Evolutionary conservation across 345 rosid species (phyloP).

Genomic region (Limnanthes douglasii): DNA sequence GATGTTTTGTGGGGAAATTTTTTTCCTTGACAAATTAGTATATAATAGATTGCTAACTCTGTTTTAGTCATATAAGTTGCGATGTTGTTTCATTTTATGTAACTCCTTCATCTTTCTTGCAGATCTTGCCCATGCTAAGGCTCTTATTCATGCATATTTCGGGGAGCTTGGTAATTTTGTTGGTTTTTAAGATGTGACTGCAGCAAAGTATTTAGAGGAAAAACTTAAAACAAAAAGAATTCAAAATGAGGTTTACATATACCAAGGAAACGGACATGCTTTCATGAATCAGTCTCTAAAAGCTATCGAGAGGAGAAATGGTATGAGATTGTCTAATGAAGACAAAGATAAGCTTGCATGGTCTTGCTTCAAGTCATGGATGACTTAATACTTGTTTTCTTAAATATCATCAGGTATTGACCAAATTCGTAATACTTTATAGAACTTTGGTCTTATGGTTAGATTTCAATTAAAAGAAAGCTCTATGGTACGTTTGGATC

Average conservation of each 20-base stretch:
- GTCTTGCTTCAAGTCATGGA: constrained; percentile 84
- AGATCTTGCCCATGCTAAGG: constrained; percentile 68
- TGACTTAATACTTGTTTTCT: constrained; percentile 25
- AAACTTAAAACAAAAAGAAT: constrained; percentile 64
- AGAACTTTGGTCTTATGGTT: too few species aligned
- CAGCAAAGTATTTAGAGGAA: constrained; percentile 81
- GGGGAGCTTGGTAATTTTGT: constrained; percentile 79
- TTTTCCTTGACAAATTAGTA: too few species aligned
- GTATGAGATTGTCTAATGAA: constrained; percentile 76
- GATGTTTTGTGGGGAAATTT: too few species aligned
- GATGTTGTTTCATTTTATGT: constrained; percentile 86
- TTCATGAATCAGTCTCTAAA: constrained; percentile 75
- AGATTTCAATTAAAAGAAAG: too few species aligned
- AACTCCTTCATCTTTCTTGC: constrained; percentile 70
- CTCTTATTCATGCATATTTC: constrained; percentile 81
- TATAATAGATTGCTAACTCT: constrained; percentile 90
- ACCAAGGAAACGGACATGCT: constrained; percentile 62
- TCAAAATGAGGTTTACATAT: constrained; percentile 67
- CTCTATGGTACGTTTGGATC: too few species aligned
- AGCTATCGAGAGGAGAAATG: constrained; percentile 63
- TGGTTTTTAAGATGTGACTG: constrained; percentile 78
- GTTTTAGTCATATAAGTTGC: constrained; percentile 71
- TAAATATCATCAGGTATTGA: too few species aligned
- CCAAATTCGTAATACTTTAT: too few species aligned
- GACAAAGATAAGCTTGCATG: constrained; percentile 77